Percentiles rank a stretch among this genome's conserved stretches.
Conservation (phyloP, 2,329 filamentous ascomycete genomes). For the Phaeomoniella chlamydospora region DNA sequence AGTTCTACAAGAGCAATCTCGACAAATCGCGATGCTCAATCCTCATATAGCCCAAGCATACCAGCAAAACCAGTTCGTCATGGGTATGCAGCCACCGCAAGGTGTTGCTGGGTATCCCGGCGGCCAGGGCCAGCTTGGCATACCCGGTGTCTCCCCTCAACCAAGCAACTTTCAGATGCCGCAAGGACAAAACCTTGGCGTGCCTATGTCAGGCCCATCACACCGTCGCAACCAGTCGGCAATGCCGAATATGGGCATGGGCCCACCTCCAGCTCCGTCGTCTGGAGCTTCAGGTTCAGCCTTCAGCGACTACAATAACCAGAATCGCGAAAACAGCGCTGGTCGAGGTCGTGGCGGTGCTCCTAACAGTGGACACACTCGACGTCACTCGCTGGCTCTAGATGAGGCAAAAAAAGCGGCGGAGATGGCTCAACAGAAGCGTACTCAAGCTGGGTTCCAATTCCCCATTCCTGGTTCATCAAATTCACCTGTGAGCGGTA, state of each 20-base stretch:
- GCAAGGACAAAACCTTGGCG: slow-evolving; percentile 43
- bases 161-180: slow-evolving; percentile 77
- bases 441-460: slow-evolving; percentile 85
- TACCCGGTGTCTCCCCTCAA: slow-evolving; percentile 65
- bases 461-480: slow-evolving; percentile 62
- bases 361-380: slow-evolving; percentile 65
- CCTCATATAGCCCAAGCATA: slow-evolving; percentile 57
- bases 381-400: slow-evolving; percentile 85
- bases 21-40: slow-evolving; percentile 60
- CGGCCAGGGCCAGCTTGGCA: slow-evolving; percentile 52
- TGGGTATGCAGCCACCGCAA: slow-evolving; percentile 73
- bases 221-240: slow-evolving; percentile 98
- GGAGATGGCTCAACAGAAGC: slow-evolving; percentile 90
- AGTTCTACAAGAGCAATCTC: slow-evolving; percentile 90
- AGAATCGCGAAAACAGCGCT: slow-evolving; percentile 57
- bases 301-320: slow-evolving; percentile 68
- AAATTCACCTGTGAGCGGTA: slow-evolving; percentile 30
- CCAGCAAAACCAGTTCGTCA: slow-evolving; percentile 95
- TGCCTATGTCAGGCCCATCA: slow-evolving; percentile 62
- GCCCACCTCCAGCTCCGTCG: slow-evolving; percentile 81
- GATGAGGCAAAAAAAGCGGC: slow-evolving; percentile 96
- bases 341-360: slow-evolving; percentile 60
- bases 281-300: slow-evolving; percentile 63
- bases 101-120: slow-evolving; percentile 59
- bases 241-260: slow-evolving; percentile 82